Evolutionary conservation across 1,284 basidiomycete genomes (phyloP).

Genomic region (Ceratobasidium papillatum): DNA sequence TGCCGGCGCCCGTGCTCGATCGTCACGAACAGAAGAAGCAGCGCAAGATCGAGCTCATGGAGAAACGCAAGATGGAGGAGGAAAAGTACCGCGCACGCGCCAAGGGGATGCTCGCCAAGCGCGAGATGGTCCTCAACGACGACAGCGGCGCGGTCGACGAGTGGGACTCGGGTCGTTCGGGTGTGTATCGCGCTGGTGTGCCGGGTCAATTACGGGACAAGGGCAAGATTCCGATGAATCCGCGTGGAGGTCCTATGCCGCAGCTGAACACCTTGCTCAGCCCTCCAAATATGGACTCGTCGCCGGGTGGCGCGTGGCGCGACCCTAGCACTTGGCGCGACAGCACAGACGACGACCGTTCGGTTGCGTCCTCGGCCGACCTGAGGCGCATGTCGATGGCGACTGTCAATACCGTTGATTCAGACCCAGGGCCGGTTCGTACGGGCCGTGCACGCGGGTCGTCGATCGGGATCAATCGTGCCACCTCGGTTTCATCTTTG

Average conservation of each 20-base stretch:
- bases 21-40: slow-evolving; percentile 20
- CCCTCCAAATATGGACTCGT: slow-evolving; percentile 26
- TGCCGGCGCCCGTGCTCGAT: slow-evolving; percentile 38
- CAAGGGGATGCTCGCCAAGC: slow-evolving; percentile 16
- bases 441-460: slow-evolving; percentile 43
- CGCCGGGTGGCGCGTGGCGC: slow-evolving; percentile 55
- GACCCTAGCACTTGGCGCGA: slow-evolving; percentile 76
- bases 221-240: slow-evolving; percentile 45
- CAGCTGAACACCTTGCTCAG: slow-evolving; percentile 33
- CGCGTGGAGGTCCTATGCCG: slow-evolving; percentile 30
- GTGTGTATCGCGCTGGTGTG: slow-evolving; percentile 1
- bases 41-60: slow-evolving; percentile 67
- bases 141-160: not conserved
- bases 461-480: slow-evolving; percentile 62
- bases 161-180: slow-evolving; percentile 16
- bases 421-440: slow-evolving; percentile 80
- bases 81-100: slow-evolving; percentile 54
- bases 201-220: slow-evolving; percentile 47
- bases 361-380: slow-evolving; percentile 82
- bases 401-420: slow-evolving; percentile 81
- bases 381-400: slow-evolving; percentile 75
- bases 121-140: slow-evolving; percentile 30
- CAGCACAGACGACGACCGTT: slow-evolving; percentile 88
- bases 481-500: slow-evolving; percentile 78
- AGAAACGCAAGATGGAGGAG: slow-evolving; percentile 91